Evolutionary conservation across 176 grass and related monocot species (phyloP), one percentile per base, ranked within the genome.

Genomic region (Cymbopogon citratus): DNA sequence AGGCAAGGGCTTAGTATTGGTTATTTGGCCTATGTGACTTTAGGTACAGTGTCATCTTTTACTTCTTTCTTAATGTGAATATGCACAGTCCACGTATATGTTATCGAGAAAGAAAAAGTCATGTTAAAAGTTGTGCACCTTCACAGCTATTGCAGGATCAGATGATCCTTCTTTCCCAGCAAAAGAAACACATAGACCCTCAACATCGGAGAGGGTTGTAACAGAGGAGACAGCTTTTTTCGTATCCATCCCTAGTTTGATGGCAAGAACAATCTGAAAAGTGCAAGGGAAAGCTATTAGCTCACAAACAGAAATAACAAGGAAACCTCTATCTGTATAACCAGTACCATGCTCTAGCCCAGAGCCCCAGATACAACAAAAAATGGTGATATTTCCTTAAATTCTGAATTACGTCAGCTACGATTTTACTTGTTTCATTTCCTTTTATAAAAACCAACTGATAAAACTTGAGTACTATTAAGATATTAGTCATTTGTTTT

Each of bases 141-240:
- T 91, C 40, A 95, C 90, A 69, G 96, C 90, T 34, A 91, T 65
- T 86, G 44, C 63, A 67, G 96, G 96, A 81, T 98, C 90, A 39
- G 92, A 93, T 87, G 88, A 95, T 71, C 84, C 87, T 70, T 91
- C 81, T 1, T 84, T 98, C 40, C 88, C 69, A 63, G 92, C 84
- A 85, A 95, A 98, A 75, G 81, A 69, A 33, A 86, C 87, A 66
- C 96, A 98, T 79, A 95, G 33, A 18, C 88, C 92, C 85, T 95
- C 90, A 59, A 95, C 96, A 90, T 93, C 89, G 19, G 92, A 95
- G 54, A 98, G 87, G 34, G 96, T 98, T 46, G 91, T 93, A 69
- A 95, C 86, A 34, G 82, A 90, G 25, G 84, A 75, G 13, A 86
- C 13, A 3, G 90, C 92, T 25, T 98, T 94, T 69, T 87, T 81